Base-by-base conservation (phyloP, 192 early-diverging fungal species). In the Lunasporangiospora selenospora region DNA sequence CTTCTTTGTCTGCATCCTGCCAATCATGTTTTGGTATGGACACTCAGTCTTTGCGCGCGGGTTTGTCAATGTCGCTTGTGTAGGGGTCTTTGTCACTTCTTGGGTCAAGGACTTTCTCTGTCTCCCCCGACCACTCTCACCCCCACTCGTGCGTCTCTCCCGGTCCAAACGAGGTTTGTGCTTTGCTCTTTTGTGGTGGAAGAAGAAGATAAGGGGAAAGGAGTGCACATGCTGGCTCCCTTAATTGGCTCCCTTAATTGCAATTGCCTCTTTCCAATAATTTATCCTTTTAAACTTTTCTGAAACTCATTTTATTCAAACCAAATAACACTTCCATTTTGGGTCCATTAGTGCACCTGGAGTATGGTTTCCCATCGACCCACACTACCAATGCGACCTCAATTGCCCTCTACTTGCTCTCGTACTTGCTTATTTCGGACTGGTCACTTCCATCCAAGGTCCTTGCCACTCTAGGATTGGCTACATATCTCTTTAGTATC, bases 291-390 rank as follows among this genome's bases (percentile, higher is more conserved):
- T 29, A n/a, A n/a, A n/a, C 3, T 32, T 43, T 30, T 42, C 5
- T 42, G 38, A 31, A 24, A 32, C 40, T 21, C 21, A 13, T 4
- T n/a, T 43, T n/a, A 6, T 6, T 43, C n/a, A n/a, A n/a, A n/a
- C n/a, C n/a, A n/a, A n/a, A n/a, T n/a, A n/a, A n/a, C n/a, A n/a
- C n/a, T n/a, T 4, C n/a, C 4, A 43, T 43, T 43, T 11, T 43
- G 41, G 13, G 41, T 41, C 65, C 65, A 7, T 75, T 81, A 24
- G 84, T 87, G 41, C 84, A 88, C n/a, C 65, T 89, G 29, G 95
- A 98, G 70, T 98, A 93, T 58, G 95, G 95, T 3, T 94, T 95
- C 59, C 95, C 95, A 19, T 95, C 93, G 2, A 92, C 93, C 0
- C 95, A 98, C 61, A 87, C 93, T 3, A 85, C 89, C 33, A 95